Percentiles rank a stretch among this genome's conserved stretches.
These are phyloP conservation scores for Aspergillus fumigatiaffinis DNA, from an alignment of 2,329 filamentous ascomycete species.

Conservation along the genomic window DNA sequence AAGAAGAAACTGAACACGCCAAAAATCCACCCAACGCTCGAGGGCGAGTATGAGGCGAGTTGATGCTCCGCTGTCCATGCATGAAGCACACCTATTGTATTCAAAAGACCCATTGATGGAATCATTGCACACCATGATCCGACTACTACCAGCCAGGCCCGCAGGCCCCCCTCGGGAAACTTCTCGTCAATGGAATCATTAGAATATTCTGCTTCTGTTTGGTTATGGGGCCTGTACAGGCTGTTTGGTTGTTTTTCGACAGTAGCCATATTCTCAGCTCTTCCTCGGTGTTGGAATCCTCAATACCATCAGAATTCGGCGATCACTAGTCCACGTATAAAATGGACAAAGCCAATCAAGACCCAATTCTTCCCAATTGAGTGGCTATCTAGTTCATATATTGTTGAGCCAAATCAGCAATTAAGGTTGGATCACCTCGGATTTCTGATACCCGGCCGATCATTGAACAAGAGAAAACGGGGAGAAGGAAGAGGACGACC, in stretches of 20 bases:
- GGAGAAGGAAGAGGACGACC: too few species aligned
- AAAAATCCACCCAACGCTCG: constrained; percentile 41
- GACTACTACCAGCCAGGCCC: constrained; percentile 43
- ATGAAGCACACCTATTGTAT: constrained; percentile 38
- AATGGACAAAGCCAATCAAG: not conserved
- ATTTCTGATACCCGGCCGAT: not conserved
- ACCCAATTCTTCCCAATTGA: not conserved
- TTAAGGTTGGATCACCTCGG: not conserved
- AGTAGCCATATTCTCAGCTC: too few species aligned
- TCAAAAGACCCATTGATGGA: constrained; percentile 39
- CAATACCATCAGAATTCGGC: too few species aligned
- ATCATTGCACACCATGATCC: constrained; percentile 37
- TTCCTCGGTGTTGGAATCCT: too few species aligned
- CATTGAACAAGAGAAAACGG: too few species aligned
- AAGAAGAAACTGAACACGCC: constrained; percentile 39
- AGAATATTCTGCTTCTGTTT: not conserved
- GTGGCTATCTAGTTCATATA: not conserved
- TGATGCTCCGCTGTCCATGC: constrained; percentile 38
- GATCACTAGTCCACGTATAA: too few species aligned
- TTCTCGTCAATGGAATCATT: not conserved
- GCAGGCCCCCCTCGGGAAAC: constrained; percentile 39
- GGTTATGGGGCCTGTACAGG: not conserved
- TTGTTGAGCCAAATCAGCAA: too few species aligned
- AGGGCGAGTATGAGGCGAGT: constrained; percentile 30
- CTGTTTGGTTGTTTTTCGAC: not conserved